These are phyloP conservation scores for Ilyonectria sp. DNA, from an alignment of 2,329 filamentous ascomycete species.

Conservation along the genomic window DNA sequence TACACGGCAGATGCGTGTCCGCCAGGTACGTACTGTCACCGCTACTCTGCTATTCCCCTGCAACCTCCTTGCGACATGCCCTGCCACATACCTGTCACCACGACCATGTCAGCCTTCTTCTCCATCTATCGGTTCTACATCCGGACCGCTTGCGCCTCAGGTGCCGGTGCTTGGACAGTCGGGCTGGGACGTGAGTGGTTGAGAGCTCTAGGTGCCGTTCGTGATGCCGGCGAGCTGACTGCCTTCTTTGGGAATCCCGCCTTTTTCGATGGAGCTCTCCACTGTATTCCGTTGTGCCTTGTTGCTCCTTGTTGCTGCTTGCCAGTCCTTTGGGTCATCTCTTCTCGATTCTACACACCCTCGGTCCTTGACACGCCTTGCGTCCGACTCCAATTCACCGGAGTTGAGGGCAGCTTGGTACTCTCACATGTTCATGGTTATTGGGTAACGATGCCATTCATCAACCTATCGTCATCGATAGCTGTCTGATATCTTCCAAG, in stretches of 20 bases:
- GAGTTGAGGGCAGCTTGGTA: background rate
- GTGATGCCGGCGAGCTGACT: constrained; percentile 29
- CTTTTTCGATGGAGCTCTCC: constrained; percentile 26
- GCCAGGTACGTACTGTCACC: constrained; percentile 42
- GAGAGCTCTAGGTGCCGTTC: constrained; percentile 16
- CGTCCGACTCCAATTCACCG: background rate
- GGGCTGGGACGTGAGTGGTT: constrained; percentile 23
- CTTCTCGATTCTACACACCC: background rate
- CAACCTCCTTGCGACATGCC: background rate
- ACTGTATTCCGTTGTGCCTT: background rate
- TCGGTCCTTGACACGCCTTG: background rate
- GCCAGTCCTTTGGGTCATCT: constrained; percentile 16
- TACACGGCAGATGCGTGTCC: background rate
- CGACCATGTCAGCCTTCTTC: constrained; percentile 14
- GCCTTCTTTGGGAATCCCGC: constrained; percentile 25
- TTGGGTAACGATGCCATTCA: constrained; percentile 12
- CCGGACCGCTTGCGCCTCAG: constrained; percentile 27
- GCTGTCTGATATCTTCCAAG: background rate
- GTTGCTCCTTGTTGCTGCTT: background rate
- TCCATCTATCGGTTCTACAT: constrained; percentile 23
- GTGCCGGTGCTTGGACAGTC: constrained; percentile 15
- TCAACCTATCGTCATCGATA: background rate
- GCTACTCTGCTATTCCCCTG: constrained; percentile 36
- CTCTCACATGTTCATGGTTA: background rate
- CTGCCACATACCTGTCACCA: constrained; percentile 6